A percentile compares a stretch with the other conserved stretches of the same genome.
These are phyloP conservation scores for Cryphonectria japonica DNA, from an alignment of 2,329 filamentous ascomycete species.

Conservation along the genomic window DNA sequence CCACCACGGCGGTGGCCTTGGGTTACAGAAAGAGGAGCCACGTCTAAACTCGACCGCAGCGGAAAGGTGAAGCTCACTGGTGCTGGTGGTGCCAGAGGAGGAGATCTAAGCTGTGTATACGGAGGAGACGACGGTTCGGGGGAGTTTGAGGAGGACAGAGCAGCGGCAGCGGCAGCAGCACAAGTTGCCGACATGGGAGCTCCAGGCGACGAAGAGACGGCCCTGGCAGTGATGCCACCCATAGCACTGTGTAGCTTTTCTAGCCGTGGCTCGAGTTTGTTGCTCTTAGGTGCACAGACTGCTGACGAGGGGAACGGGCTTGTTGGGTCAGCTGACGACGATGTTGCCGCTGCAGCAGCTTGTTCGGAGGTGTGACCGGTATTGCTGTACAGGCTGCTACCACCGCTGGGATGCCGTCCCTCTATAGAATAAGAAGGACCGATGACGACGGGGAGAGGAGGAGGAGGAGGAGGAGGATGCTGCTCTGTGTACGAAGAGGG, in stretches of 20 bases:
- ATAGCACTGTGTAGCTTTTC: constrained; percentile 32
- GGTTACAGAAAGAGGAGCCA: constrained; percentile 30
- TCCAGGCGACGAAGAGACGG: constrained; percentile 8
- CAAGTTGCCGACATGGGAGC: constrained; percentile 4
- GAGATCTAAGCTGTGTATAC: constrained; percentile 27
- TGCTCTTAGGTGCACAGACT: constrained; percentile 42
- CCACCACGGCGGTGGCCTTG: constrained; percentile 29
- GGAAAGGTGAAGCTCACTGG: constrained; percentile 29
- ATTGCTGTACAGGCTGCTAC: constrained; percentile 18
- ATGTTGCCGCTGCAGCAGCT: constrained; percentile 7
- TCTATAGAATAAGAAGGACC: constrained; percentile 19
- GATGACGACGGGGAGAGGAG: constrained; percentile 29
- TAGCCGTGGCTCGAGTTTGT: constrained; percentile 42
- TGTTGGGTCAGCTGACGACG: not conserved
- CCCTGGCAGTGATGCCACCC: constrained; percentile 6
- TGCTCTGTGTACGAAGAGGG: constrained; percentile 21
- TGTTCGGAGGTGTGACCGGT: constrained; percentile 20
- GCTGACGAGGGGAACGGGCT: constrained; percentile 44
- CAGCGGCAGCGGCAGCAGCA: too few species aligned
- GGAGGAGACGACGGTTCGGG: constrained; percentile 16
- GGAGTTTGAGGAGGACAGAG: not conserved
- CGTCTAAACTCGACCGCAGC: constrained; percentile 25
- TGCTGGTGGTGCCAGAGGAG: constrained; percentile 17
- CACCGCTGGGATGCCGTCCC: constrained; percentile 22
- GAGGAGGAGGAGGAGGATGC: not conserved